Conservation (phyloP, 306 rosid species). For the Arachis stenosperma region DNA sequence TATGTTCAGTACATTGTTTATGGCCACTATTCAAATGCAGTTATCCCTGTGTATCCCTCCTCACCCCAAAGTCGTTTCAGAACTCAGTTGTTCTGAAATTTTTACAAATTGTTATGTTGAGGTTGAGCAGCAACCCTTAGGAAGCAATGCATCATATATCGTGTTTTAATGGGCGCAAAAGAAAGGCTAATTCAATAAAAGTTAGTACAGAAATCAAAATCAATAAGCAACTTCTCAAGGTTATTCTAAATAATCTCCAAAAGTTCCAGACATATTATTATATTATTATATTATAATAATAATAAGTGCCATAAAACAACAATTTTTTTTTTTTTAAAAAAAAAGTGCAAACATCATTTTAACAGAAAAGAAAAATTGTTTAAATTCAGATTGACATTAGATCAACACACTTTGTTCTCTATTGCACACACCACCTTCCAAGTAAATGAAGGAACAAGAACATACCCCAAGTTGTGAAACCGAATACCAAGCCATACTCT, state of each 20-base stretch:
- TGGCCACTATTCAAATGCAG: slow-evolving; percentile 45
- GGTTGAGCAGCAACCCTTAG: slow-evolving; percentile 37
- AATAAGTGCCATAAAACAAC: neutral
- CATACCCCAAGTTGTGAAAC: slow-evolving; percentile 79
- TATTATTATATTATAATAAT: neutral
- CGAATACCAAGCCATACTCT: slow-evolving; percentile 80
- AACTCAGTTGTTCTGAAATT: slow-evolving; percentile 64
- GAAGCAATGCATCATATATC: too few species aligned
- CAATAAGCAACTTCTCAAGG: slow-evolving; percentile 7
- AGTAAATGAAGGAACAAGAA: slow-evolving; percentile 16
- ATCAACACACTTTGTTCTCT: neutral
- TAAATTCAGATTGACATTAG: neutral
- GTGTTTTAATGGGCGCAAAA: neutral
- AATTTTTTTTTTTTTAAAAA: neutral
- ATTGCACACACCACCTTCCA: neutral
- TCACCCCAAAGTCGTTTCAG: slow-evolving; percentile 64
- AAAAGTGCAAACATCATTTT: neutral
- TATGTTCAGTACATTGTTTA: slow-evolving; percentile 9
- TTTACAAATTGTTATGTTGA: slow-evolving; percentile 47
- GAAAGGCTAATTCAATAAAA: neutral
- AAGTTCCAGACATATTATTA: neutral
- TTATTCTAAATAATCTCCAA: neutral
- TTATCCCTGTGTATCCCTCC: slow-evolving; percentile 42
- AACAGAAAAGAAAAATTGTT: slow-evolving; percentile 8
- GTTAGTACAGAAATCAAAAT: neutral